Conservation (phyloP, 768 basidiomycete genomes). For the Tulasnella sp. region DNA sequence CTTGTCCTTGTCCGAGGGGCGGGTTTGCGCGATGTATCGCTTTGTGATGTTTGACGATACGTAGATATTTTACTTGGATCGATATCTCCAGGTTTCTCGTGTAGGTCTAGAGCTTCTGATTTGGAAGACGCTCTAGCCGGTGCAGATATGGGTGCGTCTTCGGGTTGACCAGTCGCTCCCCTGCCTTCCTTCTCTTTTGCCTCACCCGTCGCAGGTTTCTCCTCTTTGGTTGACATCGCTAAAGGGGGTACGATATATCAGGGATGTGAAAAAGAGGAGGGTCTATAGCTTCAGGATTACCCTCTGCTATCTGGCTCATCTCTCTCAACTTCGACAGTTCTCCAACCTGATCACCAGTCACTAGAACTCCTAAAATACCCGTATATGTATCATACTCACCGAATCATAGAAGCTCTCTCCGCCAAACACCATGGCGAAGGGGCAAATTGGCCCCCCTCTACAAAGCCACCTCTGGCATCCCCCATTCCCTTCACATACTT, state of each 20-base stretch:
- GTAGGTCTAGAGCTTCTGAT: slow-evolving; percentile 16
- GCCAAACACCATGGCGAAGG: slow-evolving; percentile 94
- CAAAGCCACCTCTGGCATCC: slow-evolving; percentile 66
- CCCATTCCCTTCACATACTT: slow-evolving; percentile 84
- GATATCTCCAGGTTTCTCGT: slow-evolving; percentile 20
- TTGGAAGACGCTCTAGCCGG: slow-evolving; percentile 18
- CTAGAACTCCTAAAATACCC: too few species aligned
- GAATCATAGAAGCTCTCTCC: slow-evolving; percentile 87
- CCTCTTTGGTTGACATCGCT: slow-evolving; percentile 87
- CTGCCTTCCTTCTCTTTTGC: slow-evolving; percentile 44
- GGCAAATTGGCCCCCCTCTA: slow-evolving; percentile 88
- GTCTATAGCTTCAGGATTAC: background rate
- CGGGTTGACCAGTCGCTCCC: slow-evolving; percentile 23
- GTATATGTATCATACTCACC: slow-evolving; percentile 39
- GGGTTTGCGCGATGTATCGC: slow-evolving; percentile 17
- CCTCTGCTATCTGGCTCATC: slow-evolving; percentile 69
- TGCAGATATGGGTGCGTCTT: slow-evolving; percentile 23
- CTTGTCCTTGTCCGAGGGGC: slow-evolving; percentile 14
- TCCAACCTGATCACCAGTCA: too few species aligned
- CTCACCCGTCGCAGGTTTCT: slow-evolving; percentile 75
- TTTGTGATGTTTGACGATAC: background rate
- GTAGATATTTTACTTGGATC: slow-evolving; percentile 1
- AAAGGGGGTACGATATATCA: background rate
- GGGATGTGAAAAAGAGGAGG: background rate
- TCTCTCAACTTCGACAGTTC: too few species aligned